Evolutionary conservation across 768 basidiomycete species (phyloP), one percentile per base, ranked within the genome.

Genomic region (Suillus decipiens): DNA sequence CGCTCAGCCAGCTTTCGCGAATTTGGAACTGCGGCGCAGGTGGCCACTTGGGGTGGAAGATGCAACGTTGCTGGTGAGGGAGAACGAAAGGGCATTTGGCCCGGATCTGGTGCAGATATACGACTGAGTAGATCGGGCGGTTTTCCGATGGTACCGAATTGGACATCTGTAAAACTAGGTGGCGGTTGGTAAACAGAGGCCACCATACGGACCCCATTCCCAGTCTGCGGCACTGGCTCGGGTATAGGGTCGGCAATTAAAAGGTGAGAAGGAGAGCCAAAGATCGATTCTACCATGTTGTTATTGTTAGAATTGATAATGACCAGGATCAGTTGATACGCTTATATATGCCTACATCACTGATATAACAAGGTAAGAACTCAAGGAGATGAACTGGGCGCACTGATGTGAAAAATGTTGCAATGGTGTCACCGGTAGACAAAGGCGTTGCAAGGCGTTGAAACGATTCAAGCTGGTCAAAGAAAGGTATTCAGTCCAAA

Each of bases 91-190:
- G 60, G 54, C 2, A 24, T 42, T 6, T 66, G 53, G 48, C 72
- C 72, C 28, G 75, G 69, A 48, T 75, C 69, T 3, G 75, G 69
- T 43, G 71, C 69, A 37, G 82, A 78, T 41, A 88, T 75, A 28
- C 87, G 83, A 64, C 77, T 80, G 33, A 88, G 76, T 22, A 89
- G 74, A 15, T 76, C 73, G 0, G 86, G 86, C 63, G 76, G 72
- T 68, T 84, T 80, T 34, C 87, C 87, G 45, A 89, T 89, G 5
- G 72, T 79, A 12, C 66, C 71, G 69, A 88, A 89, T 33, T 75
- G 76, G 69, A 87, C 79, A 60, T 75, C 70, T n/a, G 78, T 65
- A 61, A 85, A 79, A 48, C 65, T 66, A 28, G 37, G 68, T 22
- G 68, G 57, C 0, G 42, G 48, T 4, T 39, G 24, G 14, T 60